A percentile compares a stretch with the other conserved stretches of the same genome.
These are phyloP conservation scores for Diaporthe sp. DNA, from an alignment of 2,329 filamentous ascomycete genomes.

Conservation along the genomic window DNA sequence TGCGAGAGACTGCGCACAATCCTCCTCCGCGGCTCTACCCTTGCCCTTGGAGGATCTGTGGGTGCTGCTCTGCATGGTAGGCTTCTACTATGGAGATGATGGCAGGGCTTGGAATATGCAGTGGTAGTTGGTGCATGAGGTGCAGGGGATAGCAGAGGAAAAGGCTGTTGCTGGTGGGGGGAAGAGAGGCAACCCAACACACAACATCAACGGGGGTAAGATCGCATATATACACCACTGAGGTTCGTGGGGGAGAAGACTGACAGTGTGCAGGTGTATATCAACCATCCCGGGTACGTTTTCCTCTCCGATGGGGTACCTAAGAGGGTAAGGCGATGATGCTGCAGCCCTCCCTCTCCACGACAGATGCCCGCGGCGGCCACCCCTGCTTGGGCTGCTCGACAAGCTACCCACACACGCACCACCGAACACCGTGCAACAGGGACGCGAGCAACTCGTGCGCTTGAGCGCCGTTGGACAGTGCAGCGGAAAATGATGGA, in stretches of 20 bases:
- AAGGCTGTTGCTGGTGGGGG: neutral
- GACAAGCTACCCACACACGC: neutral
- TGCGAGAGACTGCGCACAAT: neutral
- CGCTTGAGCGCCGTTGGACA: conserved; percentile 15
- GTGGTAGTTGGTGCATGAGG: neutral
- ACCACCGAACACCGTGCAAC: conserved; percentile 21
- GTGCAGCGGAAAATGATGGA: neutral
- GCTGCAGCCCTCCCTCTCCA: conserved; percentile 18
- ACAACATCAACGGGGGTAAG: neutral
- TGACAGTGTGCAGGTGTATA: neutral
- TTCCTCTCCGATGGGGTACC: conserved; percentile 10
- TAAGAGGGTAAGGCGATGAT: conserved; percentile 3
- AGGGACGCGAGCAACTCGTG: conserved; percentile 1
- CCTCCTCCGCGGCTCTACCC: neutral
- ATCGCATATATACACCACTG: conserved; percentile 22
- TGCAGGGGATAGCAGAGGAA: neutral
- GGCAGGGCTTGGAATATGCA: conserved; percentile 3
- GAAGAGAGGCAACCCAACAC: neutral
- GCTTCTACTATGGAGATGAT: conserved; percentile 4
- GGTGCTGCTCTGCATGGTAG: conserved; percentile 13
- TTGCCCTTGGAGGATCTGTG: conserved; percentile 25
- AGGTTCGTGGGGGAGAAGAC: conserved; percentile 3
- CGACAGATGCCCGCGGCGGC: conserved; percentile 4
- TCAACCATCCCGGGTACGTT: neutral
- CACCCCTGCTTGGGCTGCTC: neutral